Base-by-base conservation (phyloP, 1,284 basidiomycete genomes). In the Somion occarium region DNA sequence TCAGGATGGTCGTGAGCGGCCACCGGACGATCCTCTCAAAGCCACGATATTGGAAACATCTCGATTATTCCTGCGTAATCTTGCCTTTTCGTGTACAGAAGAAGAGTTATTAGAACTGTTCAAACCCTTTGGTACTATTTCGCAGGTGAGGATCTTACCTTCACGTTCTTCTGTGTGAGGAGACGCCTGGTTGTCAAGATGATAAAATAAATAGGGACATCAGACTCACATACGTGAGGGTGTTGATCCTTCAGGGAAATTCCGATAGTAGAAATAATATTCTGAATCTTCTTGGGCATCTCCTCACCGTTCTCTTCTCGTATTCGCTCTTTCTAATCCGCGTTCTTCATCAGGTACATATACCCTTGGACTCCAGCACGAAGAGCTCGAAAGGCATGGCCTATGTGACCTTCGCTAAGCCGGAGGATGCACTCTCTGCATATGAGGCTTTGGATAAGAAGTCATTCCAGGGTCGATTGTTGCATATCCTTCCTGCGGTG, bases 21-120 rank as follows among this genome's bases (percentile, higher is more conserved):
- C 65, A 2, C 50, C 59, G 19, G 60, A 65, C 24, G 78, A 85
- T 47, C 64, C 75, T 1, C 72, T 73, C 0, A 80, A 73, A 54
- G 75, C 79, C 26, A 83, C 83, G 0, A 93, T 98, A 51, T 72
- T 89, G 22, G 79, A 81, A 52, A 93, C 91, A 0, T 81, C 83
- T 0, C 83, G 96, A 1, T 72, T 98, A 3, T 98, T 98, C 64
- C 73, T 98, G 4, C 91, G 96, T 12, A 99, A 98, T 65, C 70
- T 98, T 18, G 79, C 94, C 0, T 98, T 93, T 63, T 79, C 88
- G 0, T 91, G 91, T 52, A 88, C 85, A 1, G 80, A 89, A 27
- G 72, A 77, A 2, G 92, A 97, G 48, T 68, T 98, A 2, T 65
- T 70, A 5, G 72, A 77, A n/a, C 74, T 85, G 4, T 94, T 96